Evolutionary conservation across 768 basidiomycete genomes (phyloP), one percentile per base, ranked within the genome.

Genomic region (Termitomyces bulborhizus): DNA sequence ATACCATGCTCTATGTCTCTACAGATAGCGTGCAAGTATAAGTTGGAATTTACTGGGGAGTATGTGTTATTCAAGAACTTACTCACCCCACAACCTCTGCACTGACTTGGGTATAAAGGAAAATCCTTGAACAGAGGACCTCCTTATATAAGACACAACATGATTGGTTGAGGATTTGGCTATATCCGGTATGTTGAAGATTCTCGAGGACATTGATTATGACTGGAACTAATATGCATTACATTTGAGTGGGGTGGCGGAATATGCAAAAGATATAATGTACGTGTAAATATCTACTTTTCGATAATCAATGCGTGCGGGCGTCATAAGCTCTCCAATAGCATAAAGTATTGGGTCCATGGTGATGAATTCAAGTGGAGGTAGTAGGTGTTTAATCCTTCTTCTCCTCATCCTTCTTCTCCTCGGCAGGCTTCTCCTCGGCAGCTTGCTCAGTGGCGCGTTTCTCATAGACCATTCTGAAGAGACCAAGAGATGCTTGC

Each of bases 381-480:
- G 31, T 5, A 13, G 8, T 3, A 24, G 9, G 6, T 37, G 47
- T 3, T 80, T 85, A 91, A 66, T 93, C 87, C 76, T 92, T 92
- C 88, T 93, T 91, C 77, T 93, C 86, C 63, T 85, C 86, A 68
- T 84, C 48, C n/a, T 50, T 78, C 66, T 73, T 72, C 65, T 74
- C 70, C 56, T 67, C 59, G 47, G 69, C 66, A 36, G 69, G 65
- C 47, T 69, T 73, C 56, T 75, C 78, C 54, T 80, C 37, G 36
- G 74, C 18, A 79, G 74, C 16, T 60, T 79, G 80, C 73, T 92
- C 90, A 29, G 88, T 86, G 62, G 82, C 83, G 55, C 88, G 84
- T 83, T 96, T 96, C 81, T 94, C 92, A 69, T 95, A 94, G 13
- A 92, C 86, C 86, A 94, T 96, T 73, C 96, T 90, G 95, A 98